These are phyloP conservation scores for Cucurbita argyrosperma DNA, from an alignment of 306 rosid genomes.

Conservation along the genomic window DNA sequence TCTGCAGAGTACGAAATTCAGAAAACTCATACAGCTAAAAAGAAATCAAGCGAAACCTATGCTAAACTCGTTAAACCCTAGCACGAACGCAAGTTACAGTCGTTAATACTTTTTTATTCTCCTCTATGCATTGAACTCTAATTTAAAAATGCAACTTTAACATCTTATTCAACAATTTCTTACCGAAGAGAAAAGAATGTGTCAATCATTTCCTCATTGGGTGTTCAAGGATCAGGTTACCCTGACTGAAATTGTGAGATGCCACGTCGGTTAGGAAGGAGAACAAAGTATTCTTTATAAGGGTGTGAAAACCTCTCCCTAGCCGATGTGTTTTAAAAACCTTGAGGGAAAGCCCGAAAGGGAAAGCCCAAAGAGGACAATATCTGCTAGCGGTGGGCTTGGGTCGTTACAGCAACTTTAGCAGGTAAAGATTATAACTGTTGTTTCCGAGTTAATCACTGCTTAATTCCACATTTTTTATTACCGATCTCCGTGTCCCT, in stretches of 20 bases:
- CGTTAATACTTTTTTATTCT: no score
- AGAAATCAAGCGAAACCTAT: no score
- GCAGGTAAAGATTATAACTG: neutral
- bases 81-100: neutral
- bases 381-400: no score
- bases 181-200: neutral
- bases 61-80: neutral
- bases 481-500: neutral
- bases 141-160: neutral
- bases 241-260: neutral
- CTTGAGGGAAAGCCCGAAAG: no score
- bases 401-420: no score
- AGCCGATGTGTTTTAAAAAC: no score
- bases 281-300: no score
- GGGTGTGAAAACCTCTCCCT: no score
- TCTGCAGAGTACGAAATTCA: constrained; percentile 20
- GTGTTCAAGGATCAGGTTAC: neutral
- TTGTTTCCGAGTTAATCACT: neutral
- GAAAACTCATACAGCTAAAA: neutral
- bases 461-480: neutral
- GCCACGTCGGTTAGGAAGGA: no score
- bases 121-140: neutral
- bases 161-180: neutral
- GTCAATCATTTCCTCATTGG: no score
- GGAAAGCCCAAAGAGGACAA: no score